Evolutionary conservation across 2,329 filamentous ascomycete genomes (phyloP), one percentile per base, ranked within the genome.

Genomic region (Tricladium varicosporioides): DNA sequence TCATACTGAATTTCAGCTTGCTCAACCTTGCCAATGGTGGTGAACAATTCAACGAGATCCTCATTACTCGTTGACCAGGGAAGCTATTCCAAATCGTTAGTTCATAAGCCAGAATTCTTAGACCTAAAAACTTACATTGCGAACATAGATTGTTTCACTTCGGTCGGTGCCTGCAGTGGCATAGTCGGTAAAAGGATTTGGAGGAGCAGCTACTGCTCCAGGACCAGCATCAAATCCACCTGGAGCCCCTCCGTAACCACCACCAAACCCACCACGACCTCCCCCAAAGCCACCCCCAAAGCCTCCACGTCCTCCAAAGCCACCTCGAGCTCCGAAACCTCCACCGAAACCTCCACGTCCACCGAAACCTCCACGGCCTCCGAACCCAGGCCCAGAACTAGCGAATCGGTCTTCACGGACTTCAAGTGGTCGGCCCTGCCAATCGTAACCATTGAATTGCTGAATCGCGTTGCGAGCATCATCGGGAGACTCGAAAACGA

Each of bases 1-100:
- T 99, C 94, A 70, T 99, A 97, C 75, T 99, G 94, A 56, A 99
- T 97, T 76, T 99, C 94, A n/a, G 94, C 94, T 68, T 94, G 92
- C 69, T 97, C 92, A 58, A 99, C 94, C 74, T 96, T 96, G 63
- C 94, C 94, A 69, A 99, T 99, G 10, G 94, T 99, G 15, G 89
- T 92, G 79, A 99, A 99, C 16, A 99, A 82, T 72, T 99, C 94
- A 56, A 97, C 85, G 22, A 99, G 80, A 73, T 99, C 94, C 62
- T 99, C 94, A 71, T 99, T 97, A 78, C 92, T 97, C 14, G 94
- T 99, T 27, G 94, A 97, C 94, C 94, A 99, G 11, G 94, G 94
- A 62, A 99, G 84, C 92, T 96, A 67, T 48, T 45, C 22, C n/a
- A 19, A n/a, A n/a, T 16, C 36, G 48, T 69, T 40, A 69, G 60